Evolutionary conservation across 495 filamentous ascomycete species (phyloP).

Genomic region (Beverwykella pulmonaria): DNA sequence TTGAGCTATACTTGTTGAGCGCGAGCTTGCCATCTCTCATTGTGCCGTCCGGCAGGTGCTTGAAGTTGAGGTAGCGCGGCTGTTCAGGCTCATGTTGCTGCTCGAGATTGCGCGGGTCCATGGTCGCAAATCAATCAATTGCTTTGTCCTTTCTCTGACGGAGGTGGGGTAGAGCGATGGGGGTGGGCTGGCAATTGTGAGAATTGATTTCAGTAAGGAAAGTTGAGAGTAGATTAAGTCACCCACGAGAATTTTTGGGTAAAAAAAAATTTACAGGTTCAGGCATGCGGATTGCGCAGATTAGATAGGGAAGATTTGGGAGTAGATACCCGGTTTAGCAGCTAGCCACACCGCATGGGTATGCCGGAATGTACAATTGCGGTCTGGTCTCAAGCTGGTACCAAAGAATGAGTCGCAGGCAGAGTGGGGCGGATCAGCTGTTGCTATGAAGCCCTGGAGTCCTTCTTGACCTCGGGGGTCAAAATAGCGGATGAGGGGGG

Average conservation of each 20-base stretch:
- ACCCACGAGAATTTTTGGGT: background rate
- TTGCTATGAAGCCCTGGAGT: background rate
- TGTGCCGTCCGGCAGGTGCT: constrained; percentile 58
- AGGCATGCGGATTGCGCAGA: background rate
- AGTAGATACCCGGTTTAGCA: constrained; percentile 4
- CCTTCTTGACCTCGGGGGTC: constrained; percentile 18
- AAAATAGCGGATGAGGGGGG: constrained; percentile 12
- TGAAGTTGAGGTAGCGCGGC: constrained; percentile 66
- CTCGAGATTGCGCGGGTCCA: constrained; percentile 51
- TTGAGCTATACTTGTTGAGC: constrained; percentile 71
- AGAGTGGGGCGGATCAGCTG: constrained; percentile 16
- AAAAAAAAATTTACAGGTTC: background rate
- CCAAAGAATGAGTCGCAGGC: background rate
- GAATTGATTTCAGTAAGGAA: background rate
- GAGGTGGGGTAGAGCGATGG: background rate
- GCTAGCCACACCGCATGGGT: constrained; percentile 6
- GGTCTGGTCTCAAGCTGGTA: background rate
- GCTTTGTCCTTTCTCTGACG: background rate
- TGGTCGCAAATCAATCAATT: constrained; percentile 30
- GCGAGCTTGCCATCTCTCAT: constrained; percentile 63
- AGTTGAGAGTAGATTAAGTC: background rate
- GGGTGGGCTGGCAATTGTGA: background rate
- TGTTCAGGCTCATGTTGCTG: constrained; percentile 52
- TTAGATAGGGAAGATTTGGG: constrained; percentile 5
- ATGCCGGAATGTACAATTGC: background rate